Percentiles rank a stretch among this genome's conserved stretches.
These are phyloP conservation scores for Didymella glomerata DNA, from an alignment of 2,329 filamentous ascomycete species.

Conservation along the genomic window DNA sequence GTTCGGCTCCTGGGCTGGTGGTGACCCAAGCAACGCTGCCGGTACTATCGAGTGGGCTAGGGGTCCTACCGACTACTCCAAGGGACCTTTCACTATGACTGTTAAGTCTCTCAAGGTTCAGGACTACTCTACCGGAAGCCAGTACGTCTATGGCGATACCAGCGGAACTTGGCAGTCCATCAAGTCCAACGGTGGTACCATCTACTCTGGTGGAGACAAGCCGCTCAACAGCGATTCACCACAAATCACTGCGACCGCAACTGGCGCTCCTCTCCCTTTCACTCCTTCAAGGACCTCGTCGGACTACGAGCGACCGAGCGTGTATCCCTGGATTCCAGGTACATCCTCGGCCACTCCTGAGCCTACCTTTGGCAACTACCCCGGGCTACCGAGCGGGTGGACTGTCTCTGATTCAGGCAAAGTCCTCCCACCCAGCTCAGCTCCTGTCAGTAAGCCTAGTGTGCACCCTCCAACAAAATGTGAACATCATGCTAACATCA, in stretches of 20 bases:
- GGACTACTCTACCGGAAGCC: conserved; percentile 91
- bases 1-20: conserved; percentile 90
- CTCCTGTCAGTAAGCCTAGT: conserved; percentile 68
- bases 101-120: conserved; percentile 78
- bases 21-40: conserved; percentile 77
- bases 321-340: conserved; percentile 69
- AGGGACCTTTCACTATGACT: conserved; percentile 86
- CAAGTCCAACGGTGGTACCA: conserved; percentile 75
- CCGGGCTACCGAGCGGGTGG: conserved; percentile 80
- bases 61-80: conserved; percentile 81
- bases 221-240: conserved; percentile 66
- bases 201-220: conserved; percentile 68
- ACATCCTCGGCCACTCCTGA: conserved; percentile 61
- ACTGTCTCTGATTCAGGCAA: conserved; percentile 80
- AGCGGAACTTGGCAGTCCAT: conserved; percentile 86
- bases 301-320: conserved; percentile 54
- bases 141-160: conserved; percentile 82
- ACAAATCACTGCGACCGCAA: conserved; percentile 68
- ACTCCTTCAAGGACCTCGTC: conserved; percentile 65
- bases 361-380: conserved; percentile 56
- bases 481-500: conserved; percentile 26
- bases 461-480: conserved; percentile 19
- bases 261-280: conserved; percentile 72
- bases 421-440: conserved; percentile 75
- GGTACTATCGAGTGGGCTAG: conserved; percentile 92